Conservation (phyloP, 108 stramenopile genomes). For the Nitzschia inconspicua region DNA sequence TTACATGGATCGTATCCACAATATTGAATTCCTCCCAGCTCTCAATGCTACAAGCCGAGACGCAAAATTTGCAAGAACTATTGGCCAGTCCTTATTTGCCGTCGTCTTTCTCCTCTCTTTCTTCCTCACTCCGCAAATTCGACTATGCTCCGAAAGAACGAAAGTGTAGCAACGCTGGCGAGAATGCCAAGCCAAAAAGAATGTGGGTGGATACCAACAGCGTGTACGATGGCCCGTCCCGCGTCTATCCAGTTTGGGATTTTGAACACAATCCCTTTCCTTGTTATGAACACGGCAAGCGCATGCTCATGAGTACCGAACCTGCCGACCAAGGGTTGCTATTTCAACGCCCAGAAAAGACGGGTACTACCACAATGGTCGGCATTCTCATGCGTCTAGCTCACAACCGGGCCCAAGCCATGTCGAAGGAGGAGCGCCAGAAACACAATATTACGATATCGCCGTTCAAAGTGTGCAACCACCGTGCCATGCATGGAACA, state of each 20-base stretch:
- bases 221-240: no score
- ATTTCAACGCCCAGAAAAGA: slow-evolving; percentile 4
- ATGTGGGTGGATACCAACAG: no score
- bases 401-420: background rate
- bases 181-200: no score
- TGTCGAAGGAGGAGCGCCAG: background rate
- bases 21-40: no score
- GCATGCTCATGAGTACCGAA: background rate
- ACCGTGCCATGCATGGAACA: slow-evolving; percentile 6
- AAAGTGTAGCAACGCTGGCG: no score
- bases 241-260: no score
- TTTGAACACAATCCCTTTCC: slow-evolving; percentile 15
- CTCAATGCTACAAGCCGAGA: no score
- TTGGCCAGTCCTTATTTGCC: background rate
- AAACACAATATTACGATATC: background rate
- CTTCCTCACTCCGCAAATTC: no score
- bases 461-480: background rate
- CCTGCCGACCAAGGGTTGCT: slow-evolving; percentile 2
- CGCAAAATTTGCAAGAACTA: background rate
- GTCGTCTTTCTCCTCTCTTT: background rate
- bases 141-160: no score
- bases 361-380: background rate
- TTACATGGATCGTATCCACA: no score
- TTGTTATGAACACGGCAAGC: background rate
- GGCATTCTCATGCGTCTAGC: background rate